phyloP scores from a whole-genome alignment of 305 asterid genomes.

The Salvia sclarea region DNA sequence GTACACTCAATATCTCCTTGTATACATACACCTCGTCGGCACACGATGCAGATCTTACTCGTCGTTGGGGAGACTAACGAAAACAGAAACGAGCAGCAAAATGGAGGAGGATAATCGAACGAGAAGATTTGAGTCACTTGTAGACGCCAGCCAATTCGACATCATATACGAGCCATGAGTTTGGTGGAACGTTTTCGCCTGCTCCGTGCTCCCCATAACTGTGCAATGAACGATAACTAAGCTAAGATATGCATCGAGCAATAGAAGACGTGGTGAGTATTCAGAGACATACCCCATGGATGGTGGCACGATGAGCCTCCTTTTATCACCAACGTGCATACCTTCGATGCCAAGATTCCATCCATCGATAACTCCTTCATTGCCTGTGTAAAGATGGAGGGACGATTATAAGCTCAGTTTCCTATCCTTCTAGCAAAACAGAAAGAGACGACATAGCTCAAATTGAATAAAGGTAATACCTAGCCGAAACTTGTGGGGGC shows the following conservation, averaged over 20 bases:
- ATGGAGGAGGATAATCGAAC: not conserved
- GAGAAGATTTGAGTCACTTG: slow-evolving; percentile 19
- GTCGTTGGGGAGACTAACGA: not conserved
- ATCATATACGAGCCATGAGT: slow-evolving; percentile 81
- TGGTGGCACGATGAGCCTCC: slow-evolving; percentile 77
- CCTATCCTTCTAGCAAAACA: not conserved
- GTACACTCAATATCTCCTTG: not conserved
- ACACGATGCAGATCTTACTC: not conserved
- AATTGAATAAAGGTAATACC: slow-evolving; percentile 42
- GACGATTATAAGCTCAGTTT: slow-evolving; percentile 19
- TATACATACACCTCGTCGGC: not conserved
- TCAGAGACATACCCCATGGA: slow-evolving; percentile 56
- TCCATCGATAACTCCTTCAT: slow-evolving; percentile 55
- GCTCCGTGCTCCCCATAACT: slow-evolving; percentile 52
- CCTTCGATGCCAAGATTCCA: slow-evolving; percentile 85
- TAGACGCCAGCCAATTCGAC: slow-evolving; percentile 64
- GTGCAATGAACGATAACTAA: slow-evolving; percentile 30
- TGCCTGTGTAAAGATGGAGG: slow-evolving; percentile 50
- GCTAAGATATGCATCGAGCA: not conserved
- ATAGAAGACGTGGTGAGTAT: not conserved
- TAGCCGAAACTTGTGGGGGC: slow-evolving; percentile 65
- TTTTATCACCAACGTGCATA: slow-evolving; percentile 82
- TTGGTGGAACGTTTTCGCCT: slow-evolving; percentile 74
- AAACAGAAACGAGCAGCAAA: not conserved
- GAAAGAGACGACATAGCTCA: not conserved